Evolutionary conservation across 768 basidiomycete species (phyloP), one percentile per base, ranked within the genome.

Genomic region (Lactifluus piperatus): DNA sequence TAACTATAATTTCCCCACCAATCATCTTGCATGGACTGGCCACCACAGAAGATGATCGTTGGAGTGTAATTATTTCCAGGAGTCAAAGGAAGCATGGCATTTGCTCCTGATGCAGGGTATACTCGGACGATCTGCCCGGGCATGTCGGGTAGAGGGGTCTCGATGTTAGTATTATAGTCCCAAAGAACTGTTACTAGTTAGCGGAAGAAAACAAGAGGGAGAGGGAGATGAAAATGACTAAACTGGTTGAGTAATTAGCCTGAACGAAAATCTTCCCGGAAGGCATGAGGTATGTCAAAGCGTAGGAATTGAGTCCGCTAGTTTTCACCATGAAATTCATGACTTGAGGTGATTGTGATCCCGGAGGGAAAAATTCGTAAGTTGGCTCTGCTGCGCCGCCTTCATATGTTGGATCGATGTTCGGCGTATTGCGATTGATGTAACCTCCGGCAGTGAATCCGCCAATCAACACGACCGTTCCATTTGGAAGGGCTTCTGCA

Each of bases 1-100:
- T 73, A 81, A 2, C 82, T 76, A 67, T 91, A 93, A 71, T 91
- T 80, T 50, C 91, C 91, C 75, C 84, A 95, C 46, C 75, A 75
- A 8, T 77, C 75, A 16, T 82, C 84, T 3, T 84, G 75, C 80
- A 95, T 86, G 69, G 87, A 78, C 9, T 82, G 81, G 27, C 95
- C 95, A 51, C 94, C 94, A 64, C 94, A 98, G 73, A 97, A 94
- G 45, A 98, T 67, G 45, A 97, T 69, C 0, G 91, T 91, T 0
- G 87, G 90, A 0, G 78, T 81, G 70, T 90, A 98, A 68, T 90
- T 86, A 74, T 95, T 97, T 26, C 78, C 86, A 5, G 89, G 87
- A 1, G 90, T 94, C 18, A 98, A 78, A 7, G 94, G 94, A 0
- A 98, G 79, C 87, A 98, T 0, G n/a, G n/a, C n/a, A n/a, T n/a